Conservation (phyloP, 306 rosid species). For the Cucumis cinereus region DNA sequence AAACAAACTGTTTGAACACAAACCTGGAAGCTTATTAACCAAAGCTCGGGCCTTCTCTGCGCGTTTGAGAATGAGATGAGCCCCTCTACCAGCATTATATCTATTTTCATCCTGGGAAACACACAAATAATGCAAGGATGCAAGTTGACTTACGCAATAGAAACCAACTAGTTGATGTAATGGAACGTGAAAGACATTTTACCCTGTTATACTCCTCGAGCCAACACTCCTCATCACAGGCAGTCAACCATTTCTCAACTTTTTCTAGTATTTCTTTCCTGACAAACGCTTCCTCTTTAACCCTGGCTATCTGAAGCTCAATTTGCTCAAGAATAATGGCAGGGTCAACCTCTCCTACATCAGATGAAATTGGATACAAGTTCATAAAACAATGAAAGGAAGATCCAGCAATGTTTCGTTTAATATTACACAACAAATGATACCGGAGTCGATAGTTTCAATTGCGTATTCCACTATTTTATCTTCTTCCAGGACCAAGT, state of each 20-base stretch:
- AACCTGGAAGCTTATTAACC: constrained; percentile 58
- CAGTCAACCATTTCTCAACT: constrained; percentile 65
- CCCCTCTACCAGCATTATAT: constrained; percentile 66
- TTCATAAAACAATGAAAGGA: background rate
- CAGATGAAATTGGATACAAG: background rate
- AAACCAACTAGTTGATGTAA: background rate
- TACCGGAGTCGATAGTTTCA: constrained; percentile 40
- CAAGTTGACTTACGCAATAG: background rate
- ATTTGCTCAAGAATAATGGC: constrained; percentile 35
- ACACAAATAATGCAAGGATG: background rate
- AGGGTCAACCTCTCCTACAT: constrained; percentile 30
- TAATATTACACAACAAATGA: background rate
- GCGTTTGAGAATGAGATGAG: constrained; percentile 54
- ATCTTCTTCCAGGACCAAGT: constrained; percentile 24
- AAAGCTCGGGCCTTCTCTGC: constrained; percentile 70
- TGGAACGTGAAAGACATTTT: background rate
- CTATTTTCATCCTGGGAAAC: constrained; percentile 58
- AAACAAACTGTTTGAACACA: background rate
- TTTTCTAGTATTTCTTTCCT: constrained; percentile 70
- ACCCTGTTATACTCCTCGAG: constrained; percentile 85
- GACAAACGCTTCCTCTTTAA: constrained; percentile 49
- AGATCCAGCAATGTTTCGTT: background rate
- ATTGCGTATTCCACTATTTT: constrained; percentile 18
- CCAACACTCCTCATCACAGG: constrained; percentile 74
- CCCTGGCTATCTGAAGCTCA: constrained; percentile 38